A percentile compares a stretch with the other conserved stretches of the same genome.
phyloP scores from a whole-genome alignment of 2,329 filamentous ascomycete species.

The Paraconiothyrium sp. region DNA sequence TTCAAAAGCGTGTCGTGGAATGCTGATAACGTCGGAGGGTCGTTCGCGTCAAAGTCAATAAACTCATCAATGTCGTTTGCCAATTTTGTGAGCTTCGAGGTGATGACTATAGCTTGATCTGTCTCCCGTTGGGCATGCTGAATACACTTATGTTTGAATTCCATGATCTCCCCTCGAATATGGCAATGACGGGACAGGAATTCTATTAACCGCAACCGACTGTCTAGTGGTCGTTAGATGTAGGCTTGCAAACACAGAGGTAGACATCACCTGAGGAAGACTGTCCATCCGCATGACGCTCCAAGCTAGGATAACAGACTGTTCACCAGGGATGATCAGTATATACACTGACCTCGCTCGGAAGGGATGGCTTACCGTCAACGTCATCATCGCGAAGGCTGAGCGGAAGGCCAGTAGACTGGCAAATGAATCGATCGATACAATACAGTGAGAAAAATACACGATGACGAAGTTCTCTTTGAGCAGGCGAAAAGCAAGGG shows the following conservation, averaged over 20 bases:
- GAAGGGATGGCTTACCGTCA: constrained; percentile 49
- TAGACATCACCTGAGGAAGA: constrained; percentile 24
- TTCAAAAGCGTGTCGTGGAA: constrained; percentile 56
- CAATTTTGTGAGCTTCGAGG: constrained; percentile 62
- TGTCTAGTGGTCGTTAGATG: constrained; percentile 18
- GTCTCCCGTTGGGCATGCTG: constrained; percentile 55
- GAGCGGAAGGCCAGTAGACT: constrained; percentile 65
- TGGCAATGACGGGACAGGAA: constrained; percentile 59
- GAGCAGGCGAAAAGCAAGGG: constrained; percentile 58
- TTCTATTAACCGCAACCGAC: constrained; percentile 28
- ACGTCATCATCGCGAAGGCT: constrained; percentile 66
- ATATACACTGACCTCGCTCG: background rate
- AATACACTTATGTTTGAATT: constrained; percentile 64
- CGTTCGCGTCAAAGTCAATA: constrained; percentile 49
- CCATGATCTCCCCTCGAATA: constrained; percentile 62
- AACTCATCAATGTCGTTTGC: constrained; percentile 64
- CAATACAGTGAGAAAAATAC: constrained; percentile 68
- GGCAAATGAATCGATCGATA: constrained; percentile 64
- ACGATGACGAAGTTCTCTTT: constrained; percentile 60
- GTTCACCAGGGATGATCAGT: background rate
- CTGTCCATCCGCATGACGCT: constrained; percentile 51
- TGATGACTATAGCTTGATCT: constrained; percentile 56
- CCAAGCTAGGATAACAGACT: constrained; percentile 62
- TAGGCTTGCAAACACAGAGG: background rate
- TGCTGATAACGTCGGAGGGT: constrained; percentile 11